Percentiles rank a stretch among this genome's conserved stretches.
phyloP scores from a whole-genome alignment of 202 grass and related monocot species.

The Zoysia matrella region DNA sequence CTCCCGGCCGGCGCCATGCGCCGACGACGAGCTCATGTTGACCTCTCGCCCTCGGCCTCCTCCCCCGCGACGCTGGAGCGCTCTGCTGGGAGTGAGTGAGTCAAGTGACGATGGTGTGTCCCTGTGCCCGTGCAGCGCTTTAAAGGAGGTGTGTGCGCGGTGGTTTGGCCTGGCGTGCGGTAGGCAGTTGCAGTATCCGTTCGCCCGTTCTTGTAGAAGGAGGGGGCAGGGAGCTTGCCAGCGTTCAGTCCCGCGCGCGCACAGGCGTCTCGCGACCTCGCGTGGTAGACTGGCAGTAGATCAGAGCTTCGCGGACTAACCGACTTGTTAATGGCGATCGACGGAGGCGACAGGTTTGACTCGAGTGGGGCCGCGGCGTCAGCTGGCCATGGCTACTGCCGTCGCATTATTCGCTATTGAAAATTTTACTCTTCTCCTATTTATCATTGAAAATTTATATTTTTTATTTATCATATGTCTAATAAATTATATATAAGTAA shows the following conservation, averaged over 20 bases:
- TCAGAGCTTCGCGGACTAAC: background rate
- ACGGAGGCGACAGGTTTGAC: conserved; percentile 11
- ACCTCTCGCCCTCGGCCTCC: background rate
- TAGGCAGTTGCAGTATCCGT: too few species aligned
- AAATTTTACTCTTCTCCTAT: too few species aligned
- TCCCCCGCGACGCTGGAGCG: background rate
- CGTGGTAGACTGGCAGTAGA: background rate
- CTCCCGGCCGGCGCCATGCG: conserved; percentile 46
- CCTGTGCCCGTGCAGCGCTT: too few species aligned
- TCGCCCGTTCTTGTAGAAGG: too few species aligned
- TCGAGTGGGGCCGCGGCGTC: conserved; percentile 10
- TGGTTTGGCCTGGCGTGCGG: too few species aligned
- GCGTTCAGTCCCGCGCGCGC: background rate
- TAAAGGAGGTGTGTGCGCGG: too few species aligned
- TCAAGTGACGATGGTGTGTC: too few species aligned
- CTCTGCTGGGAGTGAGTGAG: background rate
- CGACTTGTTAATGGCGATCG: conserved; percentile 17
- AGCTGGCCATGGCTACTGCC: background rate
- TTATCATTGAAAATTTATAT: too few species aligned
- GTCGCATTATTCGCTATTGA: too few species aligned
- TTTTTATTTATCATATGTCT: too few species aligned
- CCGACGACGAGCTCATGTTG: conserved; percentile 66
- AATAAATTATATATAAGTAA: too few species aligned
- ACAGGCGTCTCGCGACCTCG: background rate
- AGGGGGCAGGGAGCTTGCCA: conserved; percentile 2